Evolutionary conservation across 2,329 filamentous ascomycete genomes (phyloP), one percentile per base, ranked within the genome.

Genomic region (Rhexocercosporidium sp.): DNA sequence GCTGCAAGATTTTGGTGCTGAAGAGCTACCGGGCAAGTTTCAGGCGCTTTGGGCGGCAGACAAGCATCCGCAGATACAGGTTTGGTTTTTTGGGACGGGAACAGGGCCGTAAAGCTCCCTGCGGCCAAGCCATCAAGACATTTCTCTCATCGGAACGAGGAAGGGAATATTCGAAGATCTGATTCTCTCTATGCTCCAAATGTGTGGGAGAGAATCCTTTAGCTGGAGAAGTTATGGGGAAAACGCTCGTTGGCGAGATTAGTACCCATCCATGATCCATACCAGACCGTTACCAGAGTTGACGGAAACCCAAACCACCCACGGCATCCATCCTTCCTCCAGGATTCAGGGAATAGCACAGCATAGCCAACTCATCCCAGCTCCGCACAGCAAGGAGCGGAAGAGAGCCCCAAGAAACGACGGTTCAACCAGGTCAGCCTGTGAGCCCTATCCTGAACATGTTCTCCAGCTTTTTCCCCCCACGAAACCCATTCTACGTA

Each of bases 201-300:
- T n/a, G 6, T 39, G 20, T 3, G 12, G n/a, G 20, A 37, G 16
- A 20, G 16, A 37, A 16, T 5, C 9, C 41, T 20, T 8, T n/a
- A 11, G 2, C 34, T 37, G 31, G 54, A 25, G 34, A 37, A 39
- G 54, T 27, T 34, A 25, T 57, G 20, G 54, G 31, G 20, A 57
- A n/a, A 41, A 39, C 20, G 34, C 54, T 25, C 37, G 54, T 37
- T 20, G 54, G 14, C 54, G 31, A 39, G n/a, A 39, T 57, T 39
- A 39, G 31, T 57, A 25, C 20, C 20, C 54, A 20, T 57, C 34
- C 54, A 57, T 39, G 31, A 12, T 57, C 34, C 54, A 57, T 57
- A 34, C 54, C 54, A 57, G 34, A 25, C 31, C 34, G 34, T 57
- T 57, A 57, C 54, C 54, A 57, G 7, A 57, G 54, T 57, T 57